A percentile compares a stretch with the other conserved stretches of the same genome.
phyloP scores from a whole-genome alignment of 495 filamentous ascomycete genomes.

The Hypoxylon rickii region DNA sequence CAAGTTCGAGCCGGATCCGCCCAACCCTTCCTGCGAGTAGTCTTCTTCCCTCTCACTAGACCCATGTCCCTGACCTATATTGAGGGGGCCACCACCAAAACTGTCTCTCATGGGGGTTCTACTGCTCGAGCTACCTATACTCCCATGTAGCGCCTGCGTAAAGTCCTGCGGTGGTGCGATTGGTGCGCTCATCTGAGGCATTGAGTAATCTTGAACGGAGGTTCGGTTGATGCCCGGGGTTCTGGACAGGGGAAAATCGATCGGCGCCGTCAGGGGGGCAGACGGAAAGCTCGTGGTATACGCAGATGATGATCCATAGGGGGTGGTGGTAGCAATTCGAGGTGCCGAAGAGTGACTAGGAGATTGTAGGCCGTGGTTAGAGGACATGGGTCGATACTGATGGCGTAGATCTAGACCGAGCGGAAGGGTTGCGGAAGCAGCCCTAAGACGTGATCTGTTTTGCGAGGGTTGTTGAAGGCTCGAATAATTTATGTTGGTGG shows the following conservation, averaged over 20 bases:
- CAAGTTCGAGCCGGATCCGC: constrained; percentile 39
- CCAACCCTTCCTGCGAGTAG: constrained; percentile 44
- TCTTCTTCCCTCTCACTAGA: constrained; percentile 44
- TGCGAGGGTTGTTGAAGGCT: constrained; percentile 50
- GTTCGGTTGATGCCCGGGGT: constrained; percentile 46
- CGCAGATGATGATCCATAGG: constrained; percentile 48
- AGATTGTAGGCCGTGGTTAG: constrained; percentile 45
- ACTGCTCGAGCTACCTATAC: constrained; percentile 45
- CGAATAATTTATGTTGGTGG: constrained; percentile 52
- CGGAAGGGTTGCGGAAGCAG: constrained; percentile 52
- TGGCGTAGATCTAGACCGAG: constrained; percentile 52
- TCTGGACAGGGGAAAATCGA: constrained; percentile 57
- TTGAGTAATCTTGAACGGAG: constrained; percentile 54
- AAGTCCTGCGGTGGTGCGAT: constrained; percentile 59
- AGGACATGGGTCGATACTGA: constrained; percentile 52
- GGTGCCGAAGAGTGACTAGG: constrained; percentile 46
- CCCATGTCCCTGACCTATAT: constrained; percentile 43
- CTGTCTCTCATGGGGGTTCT: constrained; percentile 52
- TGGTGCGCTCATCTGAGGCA: constrained; percentile 60
- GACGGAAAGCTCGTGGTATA: constrained; percentile 58
- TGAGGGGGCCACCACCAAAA: constrained; percentile 46
- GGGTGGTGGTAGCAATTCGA: constrained; percentile 44
- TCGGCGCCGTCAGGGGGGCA: constrained; percentile 57
- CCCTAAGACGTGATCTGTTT: constrained; percentile 49
- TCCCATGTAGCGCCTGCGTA: constrained; percentile 53